These are phyloP conservation scores for Leishmania martiniquensis DNA, from an alignment of 208 protist species.

Conservation along the genomic window DNA sequence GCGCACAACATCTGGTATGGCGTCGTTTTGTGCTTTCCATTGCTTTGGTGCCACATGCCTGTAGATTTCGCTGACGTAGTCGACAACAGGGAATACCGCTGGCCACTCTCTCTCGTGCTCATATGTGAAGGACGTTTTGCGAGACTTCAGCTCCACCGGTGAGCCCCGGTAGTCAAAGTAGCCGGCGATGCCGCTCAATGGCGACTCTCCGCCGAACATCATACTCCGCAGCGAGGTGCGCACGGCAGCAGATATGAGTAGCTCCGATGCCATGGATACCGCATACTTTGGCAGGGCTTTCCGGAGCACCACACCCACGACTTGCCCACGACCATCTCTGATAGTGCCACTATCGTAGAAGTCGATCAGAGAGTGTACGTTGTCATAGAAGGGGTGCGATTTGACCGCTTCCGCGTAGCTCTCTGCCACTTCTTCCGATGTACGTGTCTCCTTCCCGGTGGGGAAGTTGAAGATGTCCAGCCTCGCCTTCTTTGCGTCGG, in stretches of 20 bases:
- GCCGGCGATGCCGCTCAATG: conserved; percentile 89
- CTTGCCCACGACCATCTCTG: conserved; percentile 63
- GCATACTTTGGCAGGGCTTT: conserved; percentile 69
- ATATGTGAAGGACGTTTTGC: conserved; percentile 89
- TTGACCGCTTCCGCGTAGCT: conserved; percentile 68
- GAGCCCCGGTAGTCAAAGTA: conserved; percentile 92
- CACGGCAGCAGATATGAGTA: conserved; percentile 72
- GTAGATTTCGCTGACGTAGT: conserved; percentile 90
- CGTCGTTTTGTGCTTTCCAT: conserved; percentile 77
- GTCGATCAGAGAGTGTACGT: conserved; percentile 66
- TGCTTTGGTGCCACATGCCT: conserved; percentile 56
- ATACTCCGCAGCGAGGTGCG: conserved; percentile 66
- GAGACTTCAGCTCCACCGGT: conserved; percentile 81
- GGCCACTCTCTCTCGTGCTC: conserved; percentile 72
- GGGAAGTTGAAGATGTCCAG: conserved; percentile 43
- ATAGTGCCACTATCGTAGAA: conserved; percentile 67
- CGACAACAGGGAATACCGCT: conserved; percentile 84
- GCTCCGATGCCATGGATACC: conserved; percentile 56
- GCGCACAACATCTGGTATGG: conserved; percentile 88
- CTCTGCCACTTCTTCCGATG: conserved; percentile 46
- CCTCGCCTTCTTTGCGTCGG: conserved; percentile 38
- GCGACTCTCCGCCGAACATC: conserved; percentile 83
- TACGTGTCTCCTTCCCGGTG: conserved; percentile 9
- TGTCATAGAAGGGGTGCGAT: conserved; percentile 87
- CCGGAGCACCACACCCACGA: conserved; percentile 72